A percentile compares a stretch with the other conserved stretches of the same genome.
These are phyloP conservation scores for Pezicula carpinea DNA, from an alignment of 2,329 filamentous ascomycete species.

Conservation along the genomic window DNA sequence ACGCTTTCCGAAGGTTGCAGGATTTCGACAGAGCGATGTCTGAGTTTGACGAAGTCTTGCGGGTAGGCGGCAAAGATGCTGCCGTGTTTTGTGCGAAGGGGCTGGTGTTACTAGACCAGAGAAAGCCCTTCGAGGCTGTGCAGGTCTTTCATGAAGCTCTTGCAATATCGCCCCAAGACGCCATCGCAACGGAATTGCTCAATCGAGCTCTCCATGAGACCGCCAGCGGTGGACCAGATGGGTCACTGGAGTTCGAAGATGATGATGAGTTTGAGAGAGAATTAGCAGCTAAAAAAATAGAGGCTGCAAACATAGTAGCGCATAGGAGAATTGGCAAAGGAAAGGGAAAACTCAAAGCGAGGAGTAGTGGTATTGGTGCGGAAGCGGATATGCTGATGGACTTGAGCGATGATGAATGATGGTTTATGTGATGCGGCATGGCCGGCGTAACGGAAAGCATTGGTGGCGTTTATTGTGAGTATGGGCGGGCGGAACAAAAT, in stretches of 20 bases:
- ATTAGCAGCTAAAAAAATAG: slow-evolving; percentile 41
- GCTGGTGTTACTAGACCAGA: slow-evolving; percentile 75
- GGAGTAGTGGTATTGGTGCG: slow-evolving; percentile 25
- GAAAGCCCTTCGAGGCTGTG: slow-evolving; percentile 71
- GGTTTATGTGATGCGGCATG: neutral
- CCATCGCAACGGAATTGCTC: slow-evolving; percentile 74
- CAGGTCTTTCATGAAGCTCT: slow-evolving; percentile 80
- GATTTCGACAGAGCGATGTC: slow-evolving; percentile 66
- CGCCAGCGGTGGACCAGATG: slow-evolving; percentile 31
- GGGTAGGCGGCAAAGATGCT: slow-evolving; percentile 75
- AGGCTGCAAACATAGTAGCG: slow-evolving; percentile 32
- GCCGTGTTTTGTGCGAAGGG: slow-evolving; percentile 79
- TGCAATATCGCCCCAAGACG: slow-evolving; percentile 73
- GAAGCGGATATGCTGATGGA: slow-evolving; percentile 48
- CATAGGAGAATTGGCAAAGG: slow-evolving; percentile 33
- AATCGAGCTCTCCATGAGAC: slow-evolving; percentile 66
- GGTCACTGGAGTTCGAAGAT: slow-evolving; percentile 35
- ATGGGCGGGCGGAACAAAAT: slow-evolving; percentile 7
- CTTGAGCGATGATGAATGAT: slow-evolving; percentile 48
- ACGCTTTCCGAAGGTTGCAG: slow-evolving; percentile 73
- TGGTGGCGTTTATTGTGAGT: slow-evolving; percentile 3
- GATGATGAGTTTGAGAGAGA: slow-evolving; percentile 52
- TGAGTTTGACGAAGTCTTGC: slow-evolving; percentile 82
- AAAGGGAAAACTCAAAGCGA: slow-evolving; percentile 35
- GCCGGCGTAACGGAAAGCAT: slow-evolving; percentile 5